Base-by-base conservation (phyloP, 2,329 filamentous ascomycete species). In the Lecanicillium sp. region DNA sequence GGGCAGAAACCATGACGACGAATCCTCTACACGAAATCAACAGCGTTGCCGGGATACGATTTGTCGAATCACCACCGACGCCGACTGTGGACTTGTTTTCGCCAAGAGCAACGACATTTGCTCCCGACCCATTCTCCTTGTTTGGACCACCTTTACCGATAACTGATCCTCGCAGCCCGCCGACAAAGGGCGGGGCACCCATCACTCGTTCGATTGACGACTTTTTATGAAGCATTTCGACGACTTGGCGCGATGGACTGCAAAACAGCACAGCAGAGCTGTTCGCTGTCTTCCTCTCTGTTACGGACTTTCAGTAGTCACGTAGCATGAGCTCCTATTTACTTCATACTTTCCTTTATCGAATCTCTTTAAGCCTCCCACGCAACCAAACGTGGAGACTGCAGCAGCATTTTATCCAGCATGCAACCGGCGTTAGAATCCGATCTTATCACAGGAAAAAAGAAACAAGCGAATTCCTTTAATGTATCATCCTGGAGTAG, bases 171-270 rank as follows among this genome's bases (percentile, higher is more conserved):
- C 67, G 85, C 49, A 88, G 83, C 55, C 84, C 84, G 13, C 80
- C 83, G 1, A 84, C 81, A 11, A 77, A 75, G 51, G 83, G 84
- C 29, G 81, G 83, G 55, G 78, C 77, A 42, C 82, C 84, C 3
- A 88, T 90, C 44, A 77, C 80, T 37, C 71, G 84, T 41, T 88
- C 81, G 42, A 90, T 90, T 51, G 81, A 85, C 55, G 83, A 88
- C 52, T 67, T 87, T 37, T 65, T 89, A 59, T 88, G 70, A 67
- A 38, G 37, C 20, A 15, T 15, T 32, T 30, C 15, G 13, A 17
- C 15, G 9, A 5, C 11, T 45, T 33, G 34, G 25, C 31, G 13
- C 29, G 15, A 31, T 34, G 6, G 15, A 18, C 15, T 25, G 11
- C 22, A 11, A 25, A 25, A 25, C 22, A 25, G 22, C 22, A 25